These are phyloP conservation scores for Asterophora lycoperdoides DNA, from an alignment of 768 basidiomycete species.

Conservation along the genomic window DNA sequence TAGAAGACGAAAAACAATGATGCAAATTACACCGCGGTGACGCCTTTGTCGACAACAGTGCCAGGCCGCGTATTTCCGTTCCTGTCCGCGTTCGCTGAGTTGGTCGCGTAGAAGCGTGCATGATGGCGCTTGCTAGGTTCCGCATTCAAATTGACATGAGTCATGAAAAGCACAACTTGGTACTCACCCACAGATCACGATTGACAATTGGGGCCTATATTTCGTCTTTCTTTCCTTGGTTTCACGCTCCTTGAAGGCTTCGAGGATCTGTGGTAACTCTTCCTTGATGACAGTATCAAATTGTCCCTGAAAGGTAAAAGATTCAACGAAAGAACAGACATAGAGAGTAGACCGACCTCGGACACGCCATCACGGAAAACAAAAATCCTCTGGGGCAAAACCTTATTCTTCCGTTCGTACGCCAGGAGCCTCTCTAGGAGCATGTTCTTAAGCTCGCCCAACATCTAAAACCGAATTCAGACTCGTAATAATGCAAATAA, in stretches of 20 bases:
- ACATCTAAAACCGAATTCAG: constrained; percentile 50
- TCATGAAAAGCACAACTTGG: neutral
- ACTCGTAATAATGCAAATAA: neutral
- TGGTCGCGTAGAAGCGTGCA: constrained; percentile 57
- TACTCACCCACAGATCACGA: constrained; percentile 67
- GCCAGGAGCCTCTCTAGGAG: constrained; percentile 61
- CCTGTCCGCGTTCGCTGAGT: constrained; percentile 43
- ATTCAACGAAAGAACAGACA: neutral
- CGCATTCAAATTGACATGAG: neutral
- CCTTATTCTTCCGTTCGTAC: constrained; percentile 51
- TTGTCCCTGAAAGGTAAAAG: constrained; percentile 52
- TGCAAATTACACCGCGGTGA: constrained; percentile 58
- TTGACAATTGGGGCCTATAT: constrained; percentile 63
- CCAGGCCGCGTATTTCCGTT: constrained; percentile 80
- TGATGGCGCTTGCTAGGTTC: constrained; percentile 58
- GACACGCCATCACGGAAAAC: constrained; percentile 83
- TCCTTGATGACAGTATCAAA: constrained; percentile 55
- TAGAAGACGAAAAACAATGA: constrained; percentile 15
- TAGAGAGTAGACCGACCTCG: constrained; percentile 42
- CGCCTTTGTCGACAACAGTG: constrained; percentile 75
- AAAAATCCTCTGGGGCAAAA: constrained; percentile 62
- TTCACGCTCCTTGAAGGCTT: constrained; percentile 53
- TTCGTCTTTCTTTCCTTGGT: constrained; percentile 35
- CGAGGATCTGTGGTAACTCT: constrained; percentile 59
- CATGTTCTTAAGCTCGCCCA: constrained; percentile 62